phyloP scores from a whole-genome alignment of 257 asterid species.

The Capsicum rhomboideum region DNA sequence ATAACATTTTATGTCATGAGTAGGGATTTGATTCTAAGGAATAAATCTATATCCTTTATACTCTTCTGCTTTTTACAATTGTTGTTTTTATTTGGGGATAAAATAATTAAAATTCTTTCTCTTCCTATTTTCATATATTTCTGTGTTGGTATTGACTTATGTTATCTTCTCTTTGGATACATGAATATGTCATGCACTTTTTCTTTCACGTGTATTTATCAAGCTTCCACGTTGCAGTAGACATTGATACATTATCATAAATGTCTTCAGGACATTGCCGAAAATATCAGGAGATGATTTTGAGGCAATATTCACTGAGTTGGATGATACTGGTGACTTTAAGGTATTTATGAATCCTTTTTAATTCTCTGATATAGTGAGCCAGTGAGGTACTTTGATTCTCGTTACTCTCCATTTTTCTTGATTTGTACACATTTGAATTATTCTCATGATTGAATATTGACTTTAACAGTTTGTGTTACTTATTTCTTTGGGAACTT shows the following conservation, averaged over 20 bases:
- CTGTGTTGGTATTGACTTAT: neutral
- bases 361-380: neutral
- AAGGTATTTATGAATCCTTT: conserved; percentile 43
- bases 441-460: neutral
- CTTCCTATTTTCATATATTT: neutral
- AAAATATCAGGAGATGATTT: conserved; percentile 87
- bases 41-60: neutral
- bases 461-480: neutral
- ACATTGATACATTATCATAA: neutral
- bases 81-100: neutral
- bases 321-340: conserved; percentile 89
- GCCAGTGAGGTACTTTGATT: neutral
- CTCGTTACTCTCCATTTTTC: neutral
- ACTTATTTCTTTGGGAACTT: neutral
- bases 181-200: neutral
- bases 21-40: neutral
- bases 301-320: conserved; percentile 73
- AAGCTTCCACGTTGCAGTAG: neutral
- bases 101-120: neutral
- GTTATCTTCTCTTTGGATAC: neutral
- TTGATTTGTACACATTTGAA: neutral
- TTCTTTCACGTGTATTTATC: neutral
- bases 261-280: conserved; percentile 68
- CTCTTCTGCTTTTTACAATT: neutral
- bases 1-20: neutral